Evolutionary conservation across 2,329 filamentous ascomycete genomes (phyloP).

Genomic region (Esteya vermicola): DNA sequence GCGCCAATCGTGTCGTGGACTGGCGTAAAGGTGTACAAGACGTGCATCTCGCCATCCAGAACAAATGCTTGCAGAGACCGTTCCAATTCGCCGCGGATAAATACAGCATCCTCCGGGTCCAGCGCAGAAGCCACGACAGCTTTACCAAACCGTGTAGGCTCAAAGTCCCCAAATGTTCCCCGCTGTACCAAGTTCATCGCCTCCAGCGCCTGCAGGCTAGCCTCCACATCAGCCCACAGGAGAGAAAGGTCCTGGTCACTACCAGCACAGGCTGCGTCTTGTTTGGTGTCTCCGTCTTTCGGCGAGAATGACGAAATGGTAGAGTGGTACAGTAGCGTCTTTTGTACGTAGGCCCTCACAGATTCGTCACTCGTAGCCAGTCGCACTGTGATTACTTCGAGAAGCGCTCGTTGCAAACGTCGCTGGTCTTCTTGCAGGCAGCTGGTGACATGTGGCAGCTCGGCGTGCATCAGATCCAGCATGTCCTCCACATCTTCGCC

Average conservation of each 20-base stretch:
- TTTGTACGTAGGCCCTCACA: conserved; percentile 53
- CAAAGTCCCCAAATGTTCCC: conserved; percentile 35
- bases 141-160: conserved; percentile 50
- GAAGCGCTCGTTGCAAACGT: conserved; percentile 54
- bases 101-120: conserved; percentile 60
- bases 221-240: conserved; percentile 31
- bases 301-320: too few relatives aligned
- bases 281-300: neutral
- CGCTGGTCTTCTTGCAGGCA: conserved; percentile 47
- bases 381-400: conserved; percentile 56
- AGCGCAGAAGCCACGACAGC: conserved; percentile 61
- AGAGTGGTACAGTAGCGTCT: conserved; percentile 50
- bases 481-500: conserved; percentile 55
- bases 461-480: conserved; percentile 55
- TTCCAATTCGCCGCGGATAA: conserved; percentile 54
- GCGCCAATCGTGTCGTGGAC: conserved; percentile 37
- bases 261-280: conserved; percentile 11
- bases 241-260: conserved; percentile 22
- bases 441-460: conserved; percentile 55
- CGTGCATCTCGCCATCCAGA: conserved; percentile 69
- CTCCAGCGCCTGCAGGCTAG: conserved; percentile 29
- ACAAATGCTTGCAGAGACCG: conserved; percentile 59
- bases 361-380: conserved; percentile 51
- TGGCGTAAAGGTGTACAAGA: conserved; percentile 65
- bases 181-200: conserved; percentile 30